A percentile compares a stretch with the other conserved stretches of the same genome.
phyloP scores from a whole-genome alignment of 1,284 basidiomycete genomes.

The Rhodofomes roseus region DNA sequence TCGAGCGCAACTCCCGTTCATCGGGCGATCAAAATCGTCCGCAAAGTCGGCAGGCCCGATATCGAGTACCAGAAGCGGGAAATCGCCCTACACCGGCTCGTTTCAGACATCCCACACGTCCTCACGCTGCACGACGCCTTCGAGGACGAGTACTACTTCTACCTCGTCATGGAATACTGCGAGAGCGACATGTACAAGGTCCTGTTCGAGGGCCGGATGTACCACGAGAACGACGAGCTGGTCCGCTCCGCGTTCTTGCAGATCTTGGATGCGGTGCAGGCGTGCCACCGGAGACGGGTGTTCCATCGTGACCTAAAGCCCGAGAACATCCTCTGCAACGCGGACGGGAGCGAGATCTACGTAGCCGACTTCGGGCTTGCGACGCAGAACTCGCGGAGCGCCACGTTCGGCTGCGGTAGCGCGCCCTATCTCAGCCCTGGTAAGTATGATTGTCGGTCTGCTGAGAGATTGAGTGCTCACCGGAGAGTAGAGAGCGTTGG shows the following conservation, averaged over 20 bases:
- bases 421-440: slow-evolving; percentile 59
- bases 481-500: slow-evolving; percentile 22
- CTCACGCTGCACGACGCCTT: slow-evolving; percentile 61
- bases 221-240: slow-evolving; percentile 45
- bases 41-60: slow-evolving; percentile 16
- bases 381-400: slow-evolving; percentile 42
- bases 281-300: slow-evolving; percentile 54
- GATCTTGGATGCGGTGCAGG: slow-evolving; percentile 57
- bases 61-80: slow-evolving; percentile 44
- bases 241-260: slow-evolving; percentile 51
- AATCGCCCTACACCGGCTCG: slow-evolving; percentile 47
- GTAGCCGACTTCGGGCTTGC: slow-evolving; percentile 68
- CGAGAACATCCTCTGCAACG: slow-evolving; percentile 61
- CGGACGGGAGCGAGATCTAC: slow-evolving; percentile 41
- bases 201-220: slow-evolving; percentile 45
- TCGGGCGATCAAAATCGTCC: slow-evolving; percentile 29
- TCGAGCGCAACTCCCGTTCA: not conserved
- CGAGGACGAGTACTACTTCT: slow-evolving; percentile 51
- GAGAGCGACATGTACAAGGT: slow-evolving; percentile 61
- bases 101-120: slow-evolving; percentile 46
- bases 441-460: slow-evolving; percentile 20
- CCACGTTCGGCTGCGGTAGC: slow-evolving; percentile 44
- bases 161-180: slow-evolving; percentile 59
- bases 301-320: slow-evolving; percentile 72
- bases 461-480: not conserved